These are phyloP conservation scores for Thalassiosira delicatula DNA, from an alignment of 352 stramenopile genomes.

Conservation along the genomic window DNA sequence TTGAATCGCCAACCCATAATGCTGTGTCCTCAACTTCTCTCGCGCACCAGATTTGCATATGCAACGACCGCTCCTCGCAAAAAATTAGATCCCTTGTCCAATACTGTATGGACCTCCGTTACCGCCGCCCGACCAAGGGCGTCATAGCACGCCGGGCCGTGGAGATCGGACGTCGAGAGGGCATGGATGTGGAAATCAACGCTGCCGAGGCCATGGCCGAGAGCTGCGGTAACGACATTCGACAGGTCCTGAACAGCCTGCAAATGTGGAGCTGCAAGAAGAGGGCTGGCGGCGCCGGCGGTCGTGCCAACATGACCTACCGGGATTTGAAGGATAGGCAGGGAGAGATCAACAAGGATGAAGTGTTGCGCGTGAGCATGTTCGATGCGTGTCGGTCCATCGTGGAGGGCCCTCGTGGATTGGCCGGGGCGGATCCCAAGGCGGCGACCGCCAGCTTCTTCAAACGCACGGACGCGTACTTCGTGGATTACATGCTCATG, in stretches of 20 bases:
- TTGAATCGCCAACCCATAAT: too few species aligned
- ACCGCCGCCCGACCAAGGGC: constrained; percentile 91
- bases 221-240: constrained; percentile 97
- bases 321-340: constrained; percentile 79
- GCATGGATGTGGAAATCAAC: constrained; percentile 93
- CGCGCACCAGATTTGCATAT: constrained; percentile 99
- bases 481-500: constrained; percentile 98
- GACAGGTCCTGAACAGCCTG: constrained; percentile 95
- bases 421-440: constrained; percentile 75
- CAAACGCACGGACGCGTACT: constrained; percentile 95
- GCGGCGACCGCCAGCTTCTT: constrained; percentile 69
- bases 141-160: constrained; percentile 92
- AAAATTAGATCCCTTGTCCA: constrained; percentile 93
- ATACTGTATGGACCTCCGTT: constrained; percentile 96
- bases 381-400: constrained; percentile 95
- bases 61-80: constrained; percentile 96
- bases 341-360: constrained; percentile 83
- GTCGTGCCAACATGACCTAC: constrained; percentile 71
- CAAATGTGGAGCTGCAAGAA: constrained; percentile 92
- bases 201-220: constrained; percentile 95
- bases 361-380: constrained; percentile 91
- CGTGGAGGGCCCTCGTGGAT: constrained; percentile 82
- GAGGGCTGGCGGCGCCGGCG: constrained; percentile 7
- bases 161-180: constrained; percentile 89
- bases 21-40: too few species aligned